Conservation (phyloP, 192 early-diverging fungal genomes). For the Rhizoclosmatium sp. region DNA sequence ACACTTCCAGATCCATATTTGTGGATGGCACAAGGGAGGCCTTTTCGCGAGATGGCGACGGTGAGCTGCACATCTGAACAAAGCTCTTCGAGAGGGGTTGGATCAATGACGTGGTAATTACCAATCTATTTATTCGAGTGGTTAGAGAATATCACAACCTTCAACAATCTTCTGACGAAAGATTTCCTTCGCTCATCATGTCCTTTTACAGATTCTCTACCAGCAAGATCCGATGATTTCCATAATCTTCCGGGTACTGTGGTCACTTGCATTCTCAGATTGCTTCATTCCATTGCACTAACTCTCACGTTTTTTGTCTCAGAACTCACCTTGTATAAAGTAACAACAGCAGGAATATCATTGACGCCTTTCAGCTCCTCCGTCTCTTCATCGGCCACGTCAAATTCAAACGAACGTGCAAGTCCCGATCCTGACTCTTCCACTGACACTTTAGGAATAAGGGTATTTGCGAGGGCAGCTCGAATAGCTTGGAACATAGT, state of each 20-base stretch:
- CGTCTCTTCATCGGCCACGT: constrained; percentile 91
- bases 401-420: constrained; percentile 73
- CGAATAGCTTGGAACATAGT: constrained; percentile 83
- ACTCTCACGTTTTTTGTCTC: too few species aligned
- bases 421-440: constrained; percentile 66
- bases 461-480: constrained; percentile 89
- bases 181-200: too few species aligned
- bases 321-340: constrained; percentile 76
- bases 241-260: not conserved
- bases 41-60: constrained; percentile 81
- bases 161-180: not conserved
- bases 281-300: not conserved
- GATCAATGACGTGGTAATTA: constrained; percentile 83
- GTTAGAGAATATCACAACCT: not conserved
- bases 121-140: constrained; percentile 71
- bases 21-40: constrained; percentile 86
- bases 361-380: constrained; percentile 79
- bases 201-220: too few species aligned
- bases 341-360: constrained; percentile 82
- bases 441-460: constrained; percentile 83
- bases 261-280: not conserved
- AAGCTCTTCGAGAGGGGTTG: constrained; percentile 88
- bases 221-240: too few species aligned
- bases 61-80: constrained; percentile 82
- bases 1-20: constrained; percentile 80